Base-by-base conservation (phyloP, 2,329 filamentous ascomycete genomes). In the Calonectria ilicicola region DNA sequence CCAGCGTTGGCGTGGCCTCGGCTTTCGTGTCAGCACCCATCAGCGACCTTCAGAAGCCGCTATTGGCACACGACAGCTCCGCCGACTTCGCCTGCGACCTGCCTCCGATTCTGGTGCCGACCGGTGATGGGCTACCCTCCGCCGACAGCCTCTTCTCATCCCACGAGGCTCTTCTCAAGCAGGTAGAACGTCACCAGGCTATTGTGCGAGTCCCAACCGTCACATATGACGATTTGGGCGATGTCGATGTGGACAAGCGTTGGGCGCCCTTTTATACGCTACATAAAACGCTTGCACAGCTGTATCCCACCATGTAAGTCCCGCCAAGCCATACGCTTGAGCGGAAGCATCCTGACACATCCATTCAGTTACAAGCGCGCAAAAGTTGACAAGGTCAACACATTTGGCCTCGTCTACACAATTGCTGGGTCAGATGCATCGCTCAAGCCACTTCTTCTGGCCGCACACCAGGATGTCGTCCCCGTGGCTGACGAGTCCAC, bases 371-470 rank as follows among this genome's bases (percentile, higher is more conserved):
- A 88, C 73, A 78, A 84, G 44, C 81, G 83, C 29, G 85, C 86
- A 69, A 80, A 78, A 40, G 76, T 89, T 10, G 89, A 91, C 70
- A 90, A 89, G 56, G 84, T 93, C 69, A 93, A 93, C 78, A 91
- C 87, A 0, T 88, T 92, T 47, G 91, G 91, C 15, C 83, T 93
- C 2, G 83, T 93, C 32, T 92, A 89, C 81, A 92, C 90, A 0
- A 85, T 92, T 72, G 78, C 87, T 6, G 91, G 91, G 21, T 85
- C 84, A 7, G 85, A 92, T 66, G 74, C 84, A 2, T 83, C 83
- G 0, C 85, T 91, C n/a, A 84, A 85, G 73, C 86, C 86, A 0
- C 77, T 85, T 29, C 78, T 87, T 3, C 80, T 87, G 6, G 81
- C 84, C 10, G 85, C 84, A 5, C 86, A 87, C 70, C 85, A 87